These are phyloP conservation scores for Capronia epimyces DNA, from an alignment of 2,329 filamentous ascomycete genomes.

Conservation along the genomic window DNA sequence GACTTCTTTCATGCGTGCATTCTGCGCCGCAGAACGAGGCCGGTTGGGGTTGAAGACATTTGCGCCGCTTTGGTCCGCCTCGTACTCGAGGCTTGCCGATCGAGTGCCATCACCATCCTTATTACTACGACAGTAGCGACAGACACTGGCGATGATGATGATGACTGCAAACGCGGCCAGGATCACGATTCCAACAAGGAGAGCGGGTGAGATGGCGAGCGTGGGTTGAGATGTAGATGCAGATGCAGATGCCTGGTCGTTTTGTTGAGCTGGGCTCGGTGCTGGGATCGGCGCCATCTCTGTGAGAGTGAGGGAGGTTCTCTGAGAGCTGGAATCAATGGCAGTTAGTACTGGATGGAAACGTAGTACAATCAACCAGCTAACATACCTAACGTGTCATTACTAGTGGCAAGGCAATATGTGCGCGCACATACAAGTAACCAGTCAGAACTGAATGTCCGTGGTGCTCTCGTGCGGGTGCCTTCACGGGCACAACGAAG, in stretches of 20 bases:
- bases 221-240: neutral
- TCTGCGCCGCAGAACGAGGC: conserved; percentile 9
- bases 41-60: conserved; percentile 23
- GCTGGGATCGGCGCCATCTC: neutral
- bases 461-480: too few species aligned
- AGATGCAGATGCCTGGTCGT: neutral
- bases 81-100: neutral
- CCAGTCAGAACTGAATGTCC: too few species aligned
- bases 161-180: conserved; percentile 11
- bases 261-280: neutral
- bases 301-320: neutral
- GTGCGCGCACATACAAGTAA: too few species aligned
- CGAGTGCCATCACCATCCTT: neutral
- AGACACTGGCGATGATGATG: conserved; percentile 18
- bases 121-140: conserved; percentile 11
- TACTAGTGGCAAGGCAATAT: too few species aligned
- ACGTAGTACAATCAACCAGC: too few species aligned
- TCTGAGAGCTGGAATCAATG: neutral
- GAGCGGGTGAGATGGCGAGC: conserved; percentile 14
- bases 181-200: conserved; percentile 24
- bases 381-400: too few species aligned
- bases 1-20: conserved; percentile 20
- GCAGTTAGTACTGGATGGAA: too few species aligned
- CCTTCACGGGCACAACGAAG: too few species aligned
- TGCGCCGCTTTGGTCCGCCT: conserved; percentile 22